Percentiles rank a stretch among this genome's conserved stretches.
Evolutionary conservation across 495 filamentous ascomycete species (phyloP).

Genomic region (Trichoderma gamsii): DNA sequence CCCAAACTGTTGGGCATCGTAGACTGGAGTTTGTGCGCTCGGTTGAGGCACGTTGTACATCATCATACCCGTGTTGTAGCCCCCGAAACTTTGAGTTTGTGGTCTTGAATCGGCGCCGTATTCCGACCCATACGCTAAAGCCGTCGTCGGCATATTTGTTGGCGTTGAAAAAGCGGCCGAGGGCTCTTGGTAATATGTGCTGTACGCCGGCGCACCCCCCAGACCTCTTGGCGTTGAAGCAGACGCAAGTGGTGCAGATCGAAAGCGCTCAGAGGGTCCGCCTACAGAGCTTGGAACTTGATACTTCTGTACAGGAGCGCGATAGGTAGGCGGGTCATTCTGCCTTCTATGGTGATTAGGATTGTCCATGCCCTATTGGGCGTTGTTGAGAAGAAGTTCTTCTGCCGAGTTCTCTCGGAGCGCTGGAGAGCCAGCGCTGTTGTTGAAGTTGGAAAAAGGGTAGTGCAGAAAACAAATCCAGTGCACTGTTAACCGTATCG

Average conservation of each 20-base stretch:
- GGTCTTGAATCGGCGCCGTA: constrained; percentile 49
- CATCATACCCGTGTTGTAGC: constrained; percentile 54
- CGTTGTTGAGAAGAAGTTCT: constrained; percentile 39
- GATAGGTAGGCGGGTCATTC: constrained; percentile 53
- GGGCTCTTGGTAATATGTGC: constrained; percentile 50
- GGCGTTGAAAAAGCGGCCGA: constrained; percentile 41
- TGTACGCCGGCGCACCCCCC: constrained; percentile 45
- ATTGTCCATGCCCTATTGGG: constrained; percentile 63
- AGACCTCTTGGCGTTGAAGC: constrained; percentile 36
- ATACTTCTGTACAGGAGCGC: constrained; percentile 39
- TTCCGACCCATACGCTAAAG: constrained; percentile 47
- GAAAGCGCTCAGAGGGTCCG: constrained; percentile 37
- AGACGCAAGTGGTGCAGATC: constrained; percentile 40
- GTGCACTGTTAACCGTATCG: background rate
- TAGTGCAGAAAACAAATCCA: constrained; percentile 54
- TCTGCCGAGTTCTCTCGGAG: constrained; percentile 43
- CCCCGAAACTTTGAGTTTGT: constrained; percentile 40
- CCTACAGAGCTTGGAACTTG: constrained; percentile 25
- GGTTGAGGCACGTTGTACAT: constrained; percentile 77
- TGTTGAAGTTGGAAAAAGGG: constrained; percentile 50
- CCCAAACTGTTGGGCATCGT: constrained; percentile 76
- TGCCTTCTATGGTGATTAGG: constrained; percentile 60
- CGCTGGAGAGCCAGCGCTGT: constrained; percentile 41
- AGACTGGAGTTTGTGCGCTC: constrained; percentile 58
- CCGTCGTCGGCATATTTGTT: constrained; percentile 38